Evolutionary conservation across 2,329 filamentous ascomycete genomes (phyloP), one percentile per base, ranked within the genome.

Genomic region (Monosporascus sp.): DNA sequence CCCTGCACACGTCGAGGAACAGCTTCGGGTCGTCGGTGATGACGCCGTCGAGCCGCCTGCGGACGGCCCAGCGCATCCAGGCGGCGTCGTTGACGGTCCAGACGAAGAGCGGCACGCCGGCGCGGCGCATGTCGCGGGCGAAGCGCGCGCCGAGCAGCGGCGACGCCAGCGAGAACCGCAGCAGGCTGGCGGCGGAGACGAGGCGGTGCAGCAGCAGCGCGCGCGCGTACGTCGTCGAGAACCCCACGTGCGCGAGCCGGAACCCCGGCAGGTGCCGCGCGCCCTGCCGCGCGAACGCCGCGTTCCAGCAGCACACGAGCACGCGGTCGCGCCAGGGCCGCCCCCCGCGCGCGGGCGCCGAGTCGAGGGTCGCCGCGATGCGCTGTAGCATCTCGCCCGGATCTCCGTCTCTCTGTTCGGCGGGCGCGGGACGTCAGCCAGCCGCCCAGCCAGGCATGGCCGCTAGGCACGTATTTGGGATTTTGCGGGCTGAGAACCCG

Each of bases 51-150:
- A 96, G 73, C n/a, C 55, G 62, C 43, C 81, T 73, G 27, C 77
- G 71, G 36, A 96, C 83, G 58, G 84, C 81, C 90, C 91, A 96
- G 62, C 84, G 80, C 92, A 97, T 97, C 71, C 84, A 82, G 49
- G 78, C 76, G 57, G 83, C 80, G 16, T 87, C 81, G 67, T 97
- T 96, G 49, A 96, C 88, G 0, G 92, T 97, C 93, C 93, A 97
- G 0, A 84, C 81, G 62, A 87, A 86, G 5, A 97, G 74, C 4
- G 81, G 79, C 22, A 87, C 79, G 17, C 77, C 73, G 2, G 76
- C 73, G 48, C 73, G 67, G 56, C 79, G 78, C 26, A 83, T 81
- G 52, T 86, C 80, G 14, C 76, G 75, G 17, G 91, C 71, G 72
- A 97, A 94, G 11, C 74, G 72, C 9, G 69, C 66, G 7, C 91